Evolutionary conservation across 179 eudicot species (phyloP).

Genomic region (Silene vulgaris): DNA sequence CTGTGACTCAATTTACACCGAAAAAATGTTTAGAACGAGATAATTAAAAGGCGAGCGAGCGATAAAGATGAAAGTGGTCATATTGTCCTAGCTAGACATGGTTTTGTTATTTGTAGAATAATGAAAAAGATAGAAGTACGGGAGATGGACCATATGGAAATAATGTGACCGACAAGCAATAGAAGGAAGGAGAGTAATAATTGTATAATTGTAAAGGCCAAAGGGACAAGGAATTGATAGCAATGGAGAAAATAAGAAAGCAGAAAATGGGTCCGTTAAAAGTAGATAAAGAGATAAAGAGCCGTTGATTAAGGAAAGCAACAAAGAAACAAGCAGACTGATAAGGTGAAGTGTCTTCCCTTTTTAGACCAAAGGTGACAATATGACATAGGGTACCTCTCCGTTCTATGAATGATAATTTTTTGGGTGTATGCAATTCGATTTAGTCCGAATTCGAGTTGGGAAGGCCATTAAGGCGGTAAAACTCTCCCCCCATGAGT

Average conservation of each 20-base stretch:
- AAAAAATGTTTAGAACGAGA: no score
- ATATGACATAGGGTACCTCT: conserved; percentile 17
- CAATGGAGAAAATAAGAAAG: conserved; percentile 19
- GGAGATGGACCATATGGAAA: conserved; percentile 10
- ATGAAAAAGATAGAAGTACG: neutral
- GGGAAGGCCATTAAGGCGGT: neutral
- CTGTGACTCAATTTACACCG: no score
- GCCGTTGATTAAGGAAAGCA: conserved; percentile 24
- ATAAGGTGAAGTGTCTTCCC: conserved; percentile 9
- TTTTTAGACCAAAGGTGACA: conserved; percentile 27
- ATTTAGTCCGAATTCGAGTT: no score
- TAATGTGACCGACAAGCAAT: conserved; percentile 25
- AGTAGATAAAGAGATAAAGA: conserved; percentile 27
- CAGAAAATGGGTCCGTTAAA: conserved; percentile 26
- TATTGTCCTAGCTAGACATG: neutral
- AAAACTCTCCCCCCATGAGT: no score
- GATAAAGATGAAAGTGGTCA: neutral
- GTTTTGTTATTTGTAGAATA: neutral
- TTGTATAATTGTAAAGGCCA: conserved; percentile 13
- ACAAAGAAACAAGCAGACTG: neutral
- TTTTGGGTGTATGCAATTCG: no score
- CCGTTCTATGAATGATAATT: neutral
- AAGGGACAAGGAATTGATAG: conserved; percentile 12
- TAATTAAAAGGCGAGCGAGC: no score
- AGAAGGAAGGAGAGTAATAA: conserved; percentile 20